Conservation (phyloP, 1,284 basidiomycete genomes). For the Coriolopsis trogii region DNA sequence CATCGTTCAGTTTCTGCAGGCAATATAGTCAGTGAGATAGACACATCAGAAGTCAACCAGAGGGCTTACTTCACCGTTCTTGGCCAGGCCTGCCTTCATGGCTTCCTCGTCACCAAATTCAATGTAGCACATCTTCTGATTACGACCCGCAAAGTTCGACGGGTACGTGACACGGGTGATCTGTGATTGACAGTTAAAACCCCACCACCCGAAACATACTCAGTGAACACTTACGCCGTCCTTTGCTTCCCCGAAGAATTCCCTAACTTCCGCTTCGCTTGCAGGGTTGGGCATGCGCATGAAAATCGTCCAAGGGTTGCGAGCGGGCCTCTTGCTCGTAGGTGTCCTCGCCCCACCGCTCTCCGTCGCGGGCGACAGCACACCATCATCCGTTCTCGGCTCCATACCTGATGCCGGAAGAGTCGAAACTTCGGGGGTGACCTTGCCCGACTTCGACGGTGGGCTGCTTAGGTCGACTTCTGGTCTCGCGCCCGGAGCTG, state of each 20-base stretch:
- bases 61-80: conserved; percentile 65
- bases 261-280: conserved; percentile 70
- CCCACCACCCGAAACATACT: no score
- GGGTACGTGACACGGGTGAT: conserved; percentile 77
- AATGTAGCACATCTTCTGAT: conserved; percentile 71
- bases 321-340: conserved; percentile 58
- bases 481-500: conserved; percentile 17
- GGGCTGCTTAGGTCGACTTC: conserved; percentile 28
- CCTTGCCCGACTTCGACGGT: conserved; percentile 43
- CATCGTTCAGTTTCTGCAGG: conserved; percentile 67
- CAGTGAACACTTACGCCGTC: conserved; percentile 53
- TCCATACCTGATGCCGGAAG: conserved; percentile 29
- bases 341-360: conserved; percentile 67
- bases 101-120: conserved; percentile 86
- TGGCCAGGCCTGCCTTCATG: conserved; percentile 77
- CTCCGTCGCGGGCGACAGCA: conserved; percentile 56
- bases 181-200: conserved; percentile 39
- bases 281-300: conserved; percentile 67
- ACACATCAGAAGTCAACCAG: neutral
- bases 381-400: conserved; percentile 44
- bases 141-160: conserved; percentile 47
- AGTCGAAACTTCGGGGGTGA: conserved; percentile 39
- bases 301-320: conserved; percentile 86
- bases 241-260: conserved; percentile 75
- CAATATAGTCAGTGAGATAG: conserved; percentile 2